A percentile compares a stretch with the other conserved stretches of the same genome.
Evolutionary conservation across 2,329 filamentous ascomycete genomes (phyloP).

Genomic region (Stenocarpella maydis): DNA sequence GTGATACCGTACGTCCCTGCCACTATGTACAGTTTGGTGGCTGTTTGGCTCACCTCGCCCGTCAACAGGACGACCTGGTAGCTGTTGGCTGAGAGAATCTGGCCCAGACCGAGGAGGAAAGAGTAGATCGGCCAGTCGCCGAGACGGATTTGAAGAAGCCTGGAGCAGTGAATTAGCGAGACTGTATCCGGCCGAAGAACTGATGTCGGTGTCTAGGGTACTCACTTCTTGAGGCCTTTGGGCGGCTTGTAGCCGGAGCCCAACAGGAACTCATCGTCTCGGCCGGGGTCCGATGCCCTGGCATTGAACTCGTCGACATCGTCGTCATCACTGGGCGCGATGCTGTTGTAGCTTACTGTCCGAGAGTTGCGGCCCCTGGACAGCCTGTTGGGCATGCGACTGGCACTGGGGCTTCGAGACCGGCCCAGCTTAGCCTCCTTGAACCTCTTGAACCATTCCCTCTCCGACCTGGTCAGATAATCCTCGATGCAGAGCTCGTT

Average conservation of each 20-base stretch:
- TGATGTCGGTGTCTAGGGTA: neutral
- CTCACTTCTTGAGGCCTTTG: constrained; percentile 61
- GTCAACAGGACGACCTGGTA: constrained; percentile 74
- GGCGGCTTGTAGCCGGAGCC: constrained; percentile 64
- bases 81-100: constrained; percentile 71
- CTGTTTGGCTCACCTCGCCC: constrained; percentile 66
- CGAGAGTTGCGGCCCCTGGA: constrained; percentile 38
- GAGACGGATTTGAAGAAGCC: constrained; percentile 58
- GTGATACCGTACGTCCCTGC: constrained; percentile 66
- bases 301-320: constrained; percentile 39
- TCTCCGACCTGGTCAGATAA: constrained; percentile 70
- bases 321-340: constrained; percentile 47
- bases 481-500: constrained; percentile 69
- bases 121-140: constrained; percentile 72
- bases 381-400: constrained; percentile 37
- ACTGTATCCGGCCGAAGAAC: neutral
- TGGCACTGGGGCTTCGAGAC: constrained; percentile 48
- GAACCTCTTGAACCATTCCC: constrained; percentile 70
- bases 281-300: constrained; percentile 35
- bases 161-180: constrained; percentile 3
- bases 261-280: constrained; percentile 63
- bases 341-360: constrained; percentile 42
- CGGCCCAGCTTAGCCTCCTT: constrained; percentile 65
- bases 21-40: constrained; percentile 66
- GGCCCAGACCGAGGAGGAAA: constrained; percentile 67